These are phyloP conservation scores for Pterocarpus macrocarpus DNA, from an alignment of 306 rosid genomes.

Conservation along the genomic window DNA sequence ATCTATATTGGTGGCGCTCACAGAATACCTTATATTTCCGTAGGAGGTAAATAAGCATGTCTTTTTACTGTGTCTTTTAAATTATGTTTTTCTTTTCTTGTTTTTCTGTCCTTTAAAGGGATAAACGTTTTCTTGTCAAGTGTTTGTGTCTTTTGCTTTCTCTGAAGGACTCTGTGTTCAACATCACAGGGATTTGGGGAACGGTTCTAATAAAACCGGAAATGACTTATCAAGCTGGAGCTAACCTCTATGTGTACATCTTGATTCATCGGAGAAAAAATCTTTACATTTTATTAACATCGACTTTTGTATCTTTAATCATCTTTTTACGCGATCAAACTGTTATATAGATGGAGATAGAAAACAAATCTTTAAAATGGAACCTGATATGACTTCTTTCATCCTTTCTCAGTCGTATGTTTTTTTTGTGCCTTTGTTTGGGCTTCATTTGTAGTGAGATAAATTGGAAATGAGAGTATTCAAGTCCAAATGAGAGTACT, in stretches of 20 bases:
- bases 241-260: neutral
- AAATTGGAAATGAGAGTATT: neutral
- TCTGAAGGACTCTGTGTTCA: neutral
- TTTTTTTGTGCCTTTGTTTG: neutral
- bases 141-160: neutral
- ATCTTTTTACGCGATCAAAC: neutral
- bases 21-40: constrained; percentile 77
- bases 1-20: constrained; percentile 79
- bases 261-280: neutral
- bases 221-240: neutral
- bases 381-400: neutral
- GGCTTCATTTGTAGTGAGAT: constrained; percentile 1
- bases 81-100: neutral
- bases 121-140: neutral
- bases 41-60: constrained; percentile 69
- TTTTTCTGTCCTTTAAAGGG: neutral
- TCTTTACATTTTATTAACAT: neutral
- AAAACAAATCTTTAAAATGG: neutral
- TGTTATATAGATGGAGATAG: neutral
- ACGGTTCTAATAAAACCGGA: neutral
- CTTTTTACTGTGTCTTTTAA: constrained; percentile 17
- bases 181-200: neutral
- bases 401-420: neutral
- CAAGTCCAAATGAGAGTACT: neutral
- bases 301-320: neutral